phyloP scores from a whole-genome alignment of 1,139 yeast species.

The Blastobotrys petasosporus region DNA sequence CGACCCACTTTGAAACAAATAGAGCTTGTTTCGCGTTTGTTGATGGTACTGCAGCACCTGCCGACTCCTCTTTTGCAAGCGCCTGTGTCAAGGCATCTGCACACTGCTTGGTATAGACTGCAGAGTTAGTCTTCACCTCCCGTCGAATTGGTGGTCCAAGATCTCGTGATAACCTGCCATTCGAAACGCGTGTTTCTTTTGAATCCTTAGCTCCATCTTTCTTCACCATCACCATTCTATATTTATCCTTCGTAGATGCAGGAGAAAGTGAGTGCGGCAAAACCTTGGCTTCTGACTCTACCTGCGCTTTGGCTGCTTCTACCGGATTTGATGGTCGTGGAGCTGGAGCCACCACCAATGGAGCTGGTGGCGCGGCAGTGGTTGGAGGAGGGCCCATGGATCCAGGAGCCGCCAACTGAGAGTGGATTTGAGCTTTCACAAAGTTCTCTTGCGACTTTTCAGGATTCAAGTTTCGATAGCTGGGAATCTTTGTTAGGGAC shows the following conservation, averaged over 20 bases:
- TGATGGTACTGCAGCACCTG: background rate
- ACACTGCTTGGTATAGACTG: constrained; percentile 6
- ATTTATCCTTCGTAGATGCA: constrained; percentile 81
- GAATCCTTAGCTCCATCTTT: constrained; percentile 17
- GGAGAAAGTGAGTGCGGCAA: constrained; percentile 90
- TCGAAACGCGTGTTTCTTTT: background rate
- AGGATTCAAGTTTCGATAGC: constrained; percentile 48
- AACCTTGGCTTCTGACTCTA: constrained; percentile 63
- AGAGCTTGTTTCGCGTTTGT: constrained; percentile 16
- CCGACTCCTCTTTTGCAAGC: background rate
- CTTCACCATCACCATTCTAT: constrained; percentile 50
- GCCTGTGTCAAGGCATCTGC: constrained; percentile 6
- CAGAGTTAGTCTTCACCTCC: constrained; percentile 7
- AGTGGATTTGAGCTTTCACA: constrained; percentile 37
- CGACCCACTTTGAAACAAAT: constrained; percentile 94
- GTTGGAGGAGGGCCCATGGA: constrained; percentile 3
- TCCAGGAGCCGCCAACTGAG: constrained; percentile 33
- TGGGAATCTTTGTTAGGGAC: constrained; percentile 58
- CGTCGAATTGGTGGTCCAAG: constrained; percentile 8
- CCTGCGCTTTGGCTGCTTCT: constrained; percentile 62
- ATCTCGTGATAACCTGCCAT: background rate
- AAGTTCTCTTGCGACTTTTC: constrained; percentile 68
- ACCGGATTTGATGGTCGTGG: constrained; percentile 27
- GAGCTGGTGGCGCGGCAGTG: constrained; percentile 6
- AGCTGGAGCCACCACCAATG: constrained; percentile 3